Evolutionary conservation across 441 rosid species (phyloP).

Genomic region (Populus hybrid): DNA sequence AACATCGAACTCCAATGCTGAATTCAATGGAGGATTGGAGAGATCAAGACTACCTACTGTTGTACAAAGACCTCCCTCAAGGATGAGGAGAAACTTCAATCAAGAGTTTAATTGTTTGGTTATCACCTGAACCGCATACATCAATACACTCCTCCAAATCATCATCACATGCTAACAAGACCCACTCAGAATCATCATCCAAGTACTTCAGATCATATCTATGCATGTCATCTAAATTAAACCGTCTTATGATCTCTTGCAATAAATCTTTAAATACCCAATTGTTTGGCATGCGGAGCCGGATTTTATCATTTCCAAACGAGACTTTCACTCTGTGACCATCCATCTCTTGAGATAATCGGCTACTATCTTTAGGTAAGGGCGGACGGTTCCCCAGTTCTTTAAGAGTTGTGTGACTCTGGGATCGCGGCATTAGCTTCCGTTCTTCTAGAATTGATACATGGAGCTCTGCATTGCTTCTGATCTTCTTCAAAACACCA

Average conservation of each 20-base stretch:
- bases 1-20: background rate
- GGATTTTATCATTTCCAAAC: slow-evolving; percentile 60
- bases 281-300: slow-evolving; percentile 53
- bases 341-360: slow-evolving; percentile 38
- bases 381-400: slow-evolving; percentile 36
- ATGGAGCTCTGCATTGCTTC: slow-evolving; percentile 49
- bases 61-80: slow-evolving; percentile 38
- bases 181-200: slow-evolving; percentile 94
- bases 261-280: slow-evolving; percentile 49
- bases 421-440: slow-evolving; percentile 40
- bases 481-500: slow-evolving; percentile 34
- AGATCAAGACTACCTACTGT: slow-evolving; percentile 27
- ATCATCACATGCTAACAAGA: slow-evolving; percentile 78
- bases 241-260: slow-evolving; percentile 67
- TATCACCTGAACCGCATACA: slow-evolving; percentile 46
- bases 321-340: slow-evolving; percentile 60
- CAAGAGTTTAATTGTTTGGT: slow-evolving; percentile 55
- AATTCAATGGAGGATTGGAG: background rate
- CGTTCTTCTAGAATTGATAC: slow-evolving; percentile 44
- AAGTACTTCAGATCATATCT: slow-evolving; percentile 74
- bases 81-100: slow-evolving; percentile 53
- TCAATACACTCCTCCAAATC: slow-evolving; percentile 85
- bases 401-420: slow-evolving; percentile 37
- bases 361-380: slow-evolving; percentile 20
- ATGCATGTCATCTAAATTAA: slow-evolving; percentile 53